These are phyloP conservation scores for Leishmania mexicana DNA, from an alignment of 208 protist species.

Conservation along the genomic window DNA sequence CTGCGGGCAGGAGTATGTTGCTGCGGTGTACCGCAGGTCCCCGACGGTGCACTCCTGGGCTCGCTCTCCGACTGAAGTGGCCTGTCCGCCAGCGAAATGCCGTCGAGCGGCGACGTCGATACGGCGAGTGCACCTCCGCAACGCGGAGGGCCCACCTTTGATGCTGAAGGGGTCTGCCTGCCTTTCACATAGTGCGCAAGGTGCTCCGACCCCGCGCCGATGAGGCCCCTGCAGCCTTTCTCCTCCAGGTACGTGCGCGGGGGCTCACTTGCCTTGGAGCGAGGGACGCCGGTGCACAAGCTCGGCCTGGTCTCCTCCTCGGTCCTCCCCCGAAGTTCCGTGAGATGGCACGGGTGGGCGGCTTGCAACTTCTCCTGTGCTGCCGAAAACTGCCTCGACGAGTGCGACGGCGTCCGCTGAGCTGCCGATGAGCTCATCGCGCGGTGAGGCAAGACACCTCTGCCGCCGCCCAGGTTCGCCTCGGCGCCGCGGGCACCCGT, in stretches of 20 bases:
- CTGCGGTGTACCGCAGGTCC: neutral
- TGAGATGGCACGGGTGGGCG: constrained; percentile 3
- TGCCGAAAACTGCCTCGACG: constrained; percentile 10
- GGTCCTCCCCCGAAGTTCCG: constrained; percentile 26
- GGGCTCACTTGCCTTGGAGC: constrained; percentile 25
- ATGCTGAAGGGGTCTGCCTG: constrained; percentile 9
- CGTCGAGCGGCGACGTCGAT: neutral
- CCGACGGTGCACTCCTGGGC: neutral
- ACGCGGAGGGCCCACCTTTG: too few relatives aligned
- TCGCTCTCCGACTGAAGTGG: neutral
- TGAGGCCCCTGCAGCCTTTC: constrained; percentile 45
- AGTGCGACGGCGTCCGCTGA: constrained; percentile 4
- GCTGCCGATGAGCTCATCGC: neutral
- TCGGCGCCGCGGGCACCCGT: neutral
- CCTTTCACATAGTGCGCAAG: constrained; percentile 40
- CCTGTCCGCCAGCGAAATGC: neutral
- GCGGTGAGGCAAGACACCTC: constrained; percentile 6
- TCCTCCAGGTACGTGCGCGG: constrained; percentile 41
- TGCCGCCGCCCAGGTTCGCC: neutral
- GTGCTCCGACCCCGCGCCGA: constrained; percentile 44
- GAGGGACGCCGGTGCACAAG: constrained; percentile 13
- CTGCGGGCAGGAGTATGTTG: neutral
- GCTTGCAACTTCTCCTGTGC: constrained; percentile 12
- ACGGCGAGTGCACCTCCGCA: neutral
- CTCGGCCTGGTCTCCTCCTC: constrained; percentile 18